Conservation (phyloP, 352 stramenopile species). For the Blastocystis sp. region DNA sequence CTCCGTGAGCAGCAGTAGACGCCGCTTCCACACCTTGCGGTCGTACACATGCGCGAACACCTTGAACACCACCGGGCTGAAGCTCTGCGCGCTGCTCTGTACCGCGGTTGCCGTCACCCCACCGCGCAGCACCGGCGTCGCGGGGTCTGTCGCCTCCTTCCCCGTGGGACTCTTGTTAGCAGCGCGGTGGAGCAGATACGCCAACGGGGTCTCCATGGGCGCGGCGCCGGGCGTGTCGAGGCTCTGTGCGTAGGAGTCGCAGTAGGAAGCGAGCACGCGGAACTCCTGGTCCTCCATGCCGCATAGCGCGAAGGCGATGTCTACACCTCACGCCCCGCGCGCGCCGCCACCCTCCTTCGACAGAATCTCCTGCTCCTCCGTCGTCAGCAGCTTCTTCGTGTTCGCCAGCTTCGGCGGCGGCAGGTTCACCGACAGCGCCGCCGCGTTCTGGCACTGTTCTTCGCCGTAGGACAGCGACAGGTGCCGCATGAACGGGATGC, state of each 20-base stretch:
- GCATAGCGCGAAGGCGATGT: conserved; percentile 64
- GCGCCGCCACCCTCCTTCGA: conserved; percentile 39
- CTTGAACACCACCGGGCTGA: background rate
- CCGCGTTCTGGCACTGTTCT: conserved; percentile 9
- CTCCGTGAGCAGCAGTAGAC: conserved; percentile 39
- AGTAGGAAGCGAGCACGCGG: conserved; percentile 6
- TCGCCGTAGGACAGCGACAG: conserved; percentile 59
- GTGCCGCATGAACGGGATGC: conserved; percentile 25
- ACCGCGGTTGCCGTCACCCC: background rate
- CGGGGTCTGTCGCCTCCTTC: background rate
- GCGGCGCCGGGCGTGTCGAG: background rate
- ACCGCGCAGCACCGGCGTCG: background rate
- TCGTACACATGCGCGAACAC: conserved; percentile 45
- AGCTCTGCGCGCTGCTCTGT: background rate
- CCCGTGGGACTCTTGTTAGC: background rate
- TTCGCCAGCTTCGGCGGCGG: conserved; percentile 42
- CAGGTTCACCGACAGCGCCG: conserved; percentile 31
- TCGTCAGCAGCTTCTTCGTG: conserved; percentile 26
- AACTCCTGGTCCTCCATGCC: conserved; percentile 64
- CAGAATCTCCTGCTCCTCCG: conserved; percentile 41
- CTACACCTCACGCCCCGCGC: background rate
- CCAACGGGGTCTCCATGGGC: background rate
- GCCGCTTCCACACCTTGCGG: conserved; percentile 49
- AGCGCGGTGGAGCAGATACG: background rate
- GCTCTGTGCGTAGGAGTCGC: background rate